phyloP scores from a whole-genome alignment of 2,329 filamentous ascomycete species.

The Trichophaea hybrida region DNA sequence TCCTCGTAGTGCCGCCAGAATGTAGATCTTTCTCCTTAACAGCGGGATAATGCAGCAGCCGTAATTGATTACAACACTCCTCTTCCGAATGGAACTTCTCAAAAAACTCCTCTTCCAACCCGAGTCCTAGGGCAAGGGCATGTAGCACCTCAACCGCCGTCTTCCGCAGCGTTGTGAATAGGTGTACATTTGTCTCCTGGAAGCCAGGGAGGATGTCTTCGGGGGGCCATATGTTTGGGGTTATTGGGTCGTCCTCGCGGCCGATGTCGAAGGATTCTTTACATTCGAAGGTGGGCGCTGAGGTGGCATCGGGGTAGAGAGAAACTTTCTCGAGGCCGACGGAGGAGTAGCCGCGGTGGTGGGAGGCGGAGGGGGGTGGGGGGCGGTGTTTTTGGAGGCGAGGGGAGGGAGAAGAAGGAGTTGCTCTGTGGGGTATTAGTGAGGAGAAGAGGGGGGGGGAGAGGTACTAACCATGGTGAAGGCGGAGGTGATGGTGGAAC shows the following conservation, averaged over 20 bases:
- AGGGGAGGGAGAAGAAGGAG: neutral
- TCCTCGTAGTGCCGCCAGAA: neutral
- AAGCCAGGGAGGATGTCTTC: neutral
- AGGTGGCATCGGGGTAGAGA: neutral
- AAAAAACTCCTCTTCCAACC: neutral
- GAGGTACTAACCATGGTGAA: too few species aligned
- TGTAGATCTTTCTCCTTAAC: neutral
- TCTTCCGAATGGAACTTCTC: neutral
- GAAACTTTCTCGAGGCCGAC: neutral
- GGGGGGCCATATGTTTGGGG: conserved; percentile 1
- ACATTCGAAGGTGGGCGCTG: neutral
- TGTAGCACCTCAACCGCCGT: neutral
- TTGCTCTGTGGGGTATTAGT: too few species aligned
- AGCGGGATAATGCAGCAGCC: neutral
- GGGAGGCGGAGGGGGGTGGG: neutral
- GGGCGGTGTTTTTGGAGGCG: neutral
- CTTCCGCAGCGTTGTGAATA: neutral
- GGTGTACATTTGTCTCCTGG: neutral
- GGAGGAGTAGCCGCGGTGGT: neutral
- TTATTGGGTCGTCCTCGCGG: neutral
- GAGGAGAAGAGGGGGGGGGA: too few species aligned
- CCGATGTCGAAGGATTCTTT: conserved; percentile 4
- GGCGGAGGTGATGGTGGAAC: neutral
- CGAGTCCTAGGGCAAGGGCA: neutral
- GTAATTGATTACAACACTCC: neutral